These are phyloP conservation scores for Sanghuangporus baumii DNA, from an alignment of 1,284 basidiomycete genomes.

Conservation along the genomic window DNA sequence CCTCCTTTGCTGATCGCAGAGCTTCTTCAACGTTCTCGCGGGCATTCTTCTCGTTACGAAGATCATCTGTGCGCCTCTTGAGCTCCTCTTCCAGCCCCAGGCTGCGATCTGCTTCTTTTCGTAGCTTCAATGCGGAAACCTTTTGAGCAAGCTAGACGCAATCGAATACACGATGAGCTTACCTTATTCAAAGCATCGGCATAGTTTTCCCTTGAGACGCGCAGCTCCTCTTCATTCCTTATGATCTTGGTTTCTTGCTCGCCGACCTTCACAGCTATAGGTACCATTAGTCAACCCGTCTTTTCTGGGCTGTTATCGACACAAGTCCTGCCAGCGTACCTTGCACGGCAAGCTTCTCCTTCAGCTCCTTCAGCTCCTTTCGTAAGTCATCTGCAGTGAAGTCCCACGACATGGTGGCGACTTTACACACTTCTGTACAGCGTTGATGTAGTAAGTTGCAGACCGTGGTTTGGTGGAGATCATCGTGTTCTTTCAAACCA, in stretches of 20 bases:
- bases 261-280: constrained; percentile 35
- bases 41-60: constrained; percentile 48
- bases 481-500: background rate
- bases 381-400: constrained; percentile 14
- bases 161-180: constrained; percentile 9
- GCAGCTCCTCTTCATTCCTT: constrained; percentile 48
- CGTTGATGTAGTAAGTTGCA: background rate
- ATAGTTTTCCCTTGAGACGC: constrained; percentile 45
- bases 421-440: background rate
- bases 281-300: background rate
- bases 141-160: background rate
- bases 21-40: constrained; percentile 50
- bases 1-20: constrained; percentile 42
- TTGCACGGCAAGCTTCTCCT: constrained; percentile 17
- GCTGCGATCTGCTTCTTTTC: constrained; percentile 50
- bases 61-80: constrained; percentile 41
- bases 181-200: constrained; percentile 62
- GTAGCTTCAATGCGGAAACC: constrained; percentile 37
- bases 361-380: constrained; percentile 12
- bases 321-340: constrained; percentile 1
- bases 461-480: background rate
- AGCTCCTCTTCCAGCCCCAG: constrained; percentile 50
- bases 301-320: background rate
- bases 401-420: constrained; percentile 16
- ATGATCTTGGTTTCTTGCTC: constrained; percentile 49